Conservation (phyloP, 371 early-diverging fungal genomes). For the Mortierella sp. region DNA sequence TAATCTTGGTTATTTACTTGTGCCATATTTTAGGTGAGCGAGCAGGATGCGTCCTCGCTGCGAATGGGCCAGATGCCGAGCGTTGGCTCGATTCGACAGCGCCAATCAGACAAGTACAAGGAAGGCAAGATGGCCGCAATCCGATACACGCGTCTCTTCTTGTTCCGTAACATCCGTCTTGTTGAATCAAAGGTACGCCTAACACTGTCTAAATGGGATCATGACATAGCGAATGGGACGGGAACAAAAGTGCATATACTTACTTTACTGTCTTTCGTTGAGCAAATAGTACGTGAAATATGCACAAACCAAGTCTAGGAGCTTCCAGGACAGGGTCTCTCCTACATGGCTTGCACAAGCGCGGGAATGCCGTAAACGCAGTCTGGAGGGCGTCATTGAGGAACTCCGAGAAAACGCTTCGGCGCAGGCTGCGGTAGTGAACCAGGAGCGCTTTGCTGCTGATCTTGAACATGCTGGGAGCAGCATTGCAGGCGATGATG, state of each 20-base stretch:
- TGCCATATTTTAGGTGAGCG: constrained; percentile 19
- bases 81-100: constrained; percentile 43
- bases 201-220: too few relatives aligned
- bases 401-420: constrained; percentile 23
- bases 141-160: constrained; percentile 45
- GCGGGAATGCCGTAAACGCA: constrained; percentile 49
- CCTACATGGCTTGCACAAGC: constrained; percentile 31
- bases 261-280: too few relatives aligned
- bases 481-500: constrained; percentile 26
- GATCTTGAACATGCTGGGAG: constrained; percentile 7
- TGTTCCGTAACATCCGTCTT: constrained; percentile 54
- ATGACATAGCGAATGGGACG: neutral
- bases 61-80: constrained; percentile 44
- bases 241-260: neutral
- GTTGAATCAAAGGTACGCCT: constrained; percentile 44
- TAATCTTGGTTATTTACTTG: neutral
- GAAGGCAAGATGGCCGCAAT: constrained; percentile 49
- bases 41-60: constrained; percentile 28
- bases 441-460: constrained; percentile 10
- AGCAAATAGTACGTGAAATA: constrained; percentile 42
- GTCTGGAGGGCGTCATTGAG: constrained; percentile 44
- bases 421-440: constrained; percentile 18
- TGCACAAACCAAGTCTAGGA: constrained; percentile 51
- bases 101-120: constrained; percentile 51
- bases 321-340: constrained; percentile 40